phyloP scores from a whole-genome alignment of 345 rosid genomes.

The Syzygium aqueum region DNA sequence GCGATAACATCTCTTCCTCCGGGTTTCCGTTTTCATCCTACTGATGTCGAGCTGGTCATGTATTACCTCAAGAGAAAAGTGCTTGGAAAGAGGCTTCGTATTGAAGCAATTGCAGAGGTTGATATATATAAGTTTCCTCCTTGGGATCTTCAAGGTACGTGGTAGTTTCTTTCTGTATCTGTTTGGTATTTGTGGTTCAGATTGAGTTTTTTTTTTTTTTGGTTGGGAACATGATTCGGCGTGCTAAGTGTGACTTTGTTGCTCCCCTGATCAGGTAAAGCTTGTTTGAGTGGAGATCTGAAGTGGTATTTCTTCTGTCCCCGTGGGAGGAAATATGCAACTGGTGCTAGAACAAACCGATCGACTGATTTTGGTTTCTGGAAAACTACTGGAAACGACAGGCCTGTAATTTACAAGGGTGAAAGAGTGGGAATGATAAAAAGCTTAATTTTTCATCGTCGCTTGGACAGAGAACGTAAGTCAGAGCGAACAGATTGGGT shows the following conservation, averaged over 20 bases:
- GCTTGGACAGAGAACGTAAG: constrained; percentile 28
- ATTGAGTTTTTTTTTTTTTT: neutral
- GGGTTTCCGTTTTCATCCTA: constrained; percentile 81
- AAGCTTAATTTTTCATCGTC: constrained; percentile 46
- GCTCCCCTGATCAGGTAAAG: constrained; percentile 16
- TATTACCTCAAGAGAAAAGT: constrained; percentile 67
- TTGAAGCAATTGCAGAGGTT: constrained; percentile 41
- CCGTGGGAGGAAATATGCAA: constrained; percentile 42
- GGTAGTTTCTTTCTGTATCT: neutral
- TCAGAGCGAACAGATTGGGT: constrained; percentile 76
- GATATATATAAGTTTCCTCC: constrained; percentile 64
- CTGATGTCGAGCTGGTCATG: constrained; percentile 59
- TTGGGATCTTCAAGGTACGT: constrained; percentile 49
- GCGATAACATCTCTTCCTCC: constrained; percentile 32
- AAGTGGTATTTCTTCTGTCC: constrained; percentile 90
- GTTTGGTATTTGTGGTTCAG: neutral
- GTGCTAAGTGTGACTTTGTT: neutral
- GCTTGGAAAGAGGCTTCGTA: constrained; percentile 24
- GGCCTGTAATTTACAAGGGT: constrained; percentile 24
- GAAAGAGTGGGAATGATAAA: constrained; percentile 49
- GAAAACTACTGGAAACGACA: constrained; percentile 76
- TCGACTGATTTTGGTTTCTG: constrained; percentile 53
- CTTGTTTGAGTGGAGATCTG: constrained; percentile 37
- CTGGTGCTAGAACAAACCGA: constrained; percentile 35
- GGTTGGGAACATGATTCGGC: neutral